Conservation (phyloP, 2,329 filamentous ascomycete genomes). For the Aspergillus aculeatus region DNA sequence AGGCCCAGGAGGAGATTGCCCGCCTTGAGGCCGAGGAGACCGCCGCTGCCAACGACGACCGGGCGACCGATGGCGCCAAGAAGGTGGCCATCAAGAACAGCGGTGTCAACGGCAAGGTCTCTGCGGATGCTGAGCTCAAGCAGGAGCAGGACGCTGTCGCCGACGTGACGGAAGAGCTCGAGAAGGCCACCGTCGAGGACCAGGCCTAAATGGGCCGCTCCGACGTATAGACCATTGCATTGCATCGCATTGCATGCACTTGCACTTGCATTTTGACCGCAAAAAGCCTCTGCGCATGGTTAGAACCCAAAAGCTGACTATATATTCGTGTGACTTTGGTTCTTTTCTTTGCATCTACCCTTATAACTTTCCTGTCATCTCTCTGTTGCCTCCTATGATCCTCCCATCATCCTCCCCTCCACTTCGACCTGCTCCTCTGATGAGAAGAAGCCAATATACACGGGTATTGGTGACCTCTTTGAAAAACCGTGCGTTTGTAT, state of each 20-base stretch:
- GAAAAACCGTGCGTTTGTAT: neutral
- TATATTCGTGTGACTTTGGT: slow-evolving; percentile 15
- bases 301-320: slow-evolving; percentile 20
- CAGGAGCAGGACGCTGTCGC: slow-evolving; percentile 60
- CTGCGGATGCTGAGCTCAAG: slow-evolving; percentile 53
- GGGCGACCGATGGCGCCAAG: slow-evolving; percentile 52
- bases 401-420: neutral
- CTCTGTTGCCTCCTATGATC: neutral
- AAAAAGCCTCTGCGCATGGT: slow-evolving; percentile 21
- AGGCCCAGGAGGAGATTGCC: slow-evolving; percentile 94
- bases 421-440: neutral
- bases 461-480: slow-evolving; percentile 4
- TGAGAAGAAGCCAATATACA: neutral
- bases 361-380: neutral
- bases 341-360: slow-evolving; percentile 16
- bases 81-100: slow-evolving; percentile 54
- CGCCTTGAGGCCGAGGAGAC: slow-evolving; percentile 72
- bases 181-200: slow-evolving; percentile 62
- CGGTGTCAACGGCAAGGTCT: slow-evolving; percentile 53
- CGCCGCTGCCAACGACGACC: slow-evolving; percentile 44
- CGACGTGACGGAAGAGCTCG: slow-evolving; percentile 60
- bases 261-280: slow-evolving; percentile 15
- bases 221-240: slow-evolving; percentile 17
- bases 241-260: slow-evolving; percentile 9
- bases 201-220: slow-evolving; percentile 31